phyloP scores from a whole-genome alignment of 1,284 basidiomycete species.

The Fereydounia khargensis region DNA sequence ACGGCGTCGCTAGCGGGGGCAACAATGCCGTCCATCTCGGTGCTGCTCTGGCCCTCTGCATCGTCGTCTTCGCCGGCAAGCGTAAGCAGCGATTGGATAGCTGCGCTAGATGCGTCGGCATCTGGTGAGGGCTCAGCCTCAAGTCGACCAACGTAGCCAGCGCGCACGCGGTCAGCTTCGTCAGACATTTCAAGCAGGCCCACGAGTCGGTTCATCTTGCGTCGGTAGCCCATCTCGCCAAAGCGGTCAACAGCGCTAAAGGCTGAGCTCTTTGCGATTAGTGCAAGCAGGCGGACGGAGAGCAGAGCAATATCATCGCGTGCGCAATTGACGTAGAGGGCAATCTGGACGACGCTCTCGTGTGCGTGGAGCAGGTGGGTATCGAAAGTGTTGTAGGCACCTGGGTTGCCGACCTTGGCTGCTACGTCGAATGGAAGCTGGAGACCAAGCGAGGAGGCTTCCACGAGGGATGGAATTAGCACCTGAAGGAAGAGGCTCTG shows the following conservation, averaged over 20 bases:
- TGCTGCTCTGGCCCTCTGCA: slow-evolving; percentile 64
- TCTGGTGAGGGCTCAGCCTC: slow-evolving; percentile 59
- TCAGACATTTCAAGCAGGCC: slow-evolving; percentile 77
- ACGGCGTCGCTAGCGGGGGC: slow-evolving; percentile 58
- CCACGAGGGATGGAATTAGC: slow-evolving; percentile 73
- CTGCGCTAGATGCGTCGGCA: slow-evolving; percentile 25
- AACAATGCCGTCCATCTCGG: slow-evolving; percentile 63
- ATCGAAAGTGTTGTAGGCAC: slow-evolving; percentile 73
- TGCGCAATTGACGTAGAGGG: slow-evolving; percentile 74
- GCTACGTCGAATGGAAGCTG: slow-evolving; percentile 30
- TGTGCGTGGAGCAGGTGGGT: slow-evolving; percentile 67
- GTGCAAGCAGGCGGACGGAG: slow-evolving; percentile 73
- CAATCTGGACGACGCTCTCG: slow-evolving; percentile 77
- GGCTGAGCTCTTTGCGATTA: slow-evolving; percentile 64
- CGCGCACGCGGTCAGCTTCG: slow-evolving; percentile 81
- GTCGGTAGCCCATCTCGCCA: slow-evolving; percentile 52
- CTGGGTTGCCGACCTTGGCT: slow-evolving; percentile 30
- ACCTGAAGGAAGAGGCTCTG: slow-evolving; percentile 88
- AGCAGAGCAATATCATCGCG: slow-evolving; percentile 74
- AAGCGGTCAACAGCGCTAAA: slow-evolving; percentile 65
- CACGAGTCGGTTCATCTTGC: slow-evolving; percentile 66
- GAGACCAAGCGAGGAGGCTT: slow-evolving; percentile 53
- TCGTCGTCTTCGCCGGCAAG: slow-evolving; percentile 64
- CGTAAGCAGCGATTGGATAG: slow-evolving; percentile 51
- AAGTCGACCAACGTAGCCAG: slow-evolving; percentile 73